These are phyloP conservation scores for Aspergillus carlsbadensis DNA, from an alignment of 495 filamentous ascomycete species.

Conservation along the genomic window DNA sequence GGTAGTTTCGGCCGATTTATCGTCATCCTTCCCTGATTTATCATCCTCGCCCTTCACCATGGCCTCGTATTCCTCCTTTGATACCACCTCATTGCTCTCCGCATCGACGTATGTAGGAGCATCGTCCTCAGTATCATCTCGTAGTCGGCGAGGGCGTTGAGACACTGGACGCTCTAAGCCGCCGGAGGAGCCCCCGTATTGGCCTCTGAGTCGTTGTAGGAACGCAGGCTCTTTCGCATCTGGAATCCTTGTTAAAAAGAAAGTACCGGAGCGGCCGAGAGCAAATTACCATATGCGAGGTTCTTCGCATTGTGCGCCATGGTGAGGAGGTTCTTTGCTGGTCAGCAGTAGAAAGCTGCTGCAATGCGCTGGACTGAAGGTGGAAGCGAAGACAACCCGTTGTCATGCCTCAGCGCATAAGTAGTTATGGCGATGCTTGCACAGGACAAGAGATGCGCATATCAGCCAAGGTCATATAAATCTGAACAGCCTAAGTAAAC, in stretches of 20 bases:
- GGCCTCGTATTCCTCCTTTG: slow-evolving; percentile 48
- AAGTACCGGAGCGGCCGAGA: neutral
- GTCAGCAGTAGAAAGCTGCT: neutral
- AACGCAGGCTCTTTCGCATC: slow-evolving; percentile 50
- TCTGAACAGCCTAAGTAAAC: neutral
- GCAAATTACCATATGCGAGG: slow-evolving; percentile 50
- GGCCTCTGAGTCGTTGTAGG: slow-evolving; percentile 43
- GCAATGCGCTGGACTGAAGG: neutral
- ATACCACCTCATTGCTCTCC: slow-evolving; percentile 46
- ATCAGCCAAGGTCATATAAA: neutral
- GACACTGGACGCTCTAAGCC: slow-evolving; percentile 42
- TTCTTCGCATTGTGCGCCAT: slow-evolving; percentile 51
- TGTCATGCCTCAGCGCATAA: slow-evolving; percentile 1
- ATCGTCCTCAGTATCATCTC: slow-evolving; percentile 41
- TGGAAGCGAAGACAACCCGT: neutral
- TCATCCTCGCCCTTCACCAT: slow-evolving; percentile 28
- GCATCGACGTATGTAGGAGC: slow-evolving; percentile 51
- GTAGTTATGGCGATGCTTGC: neutral
- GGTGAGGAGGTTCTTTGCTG: slow-evolving; percentile 2
- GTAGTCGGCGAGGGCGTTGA: slow-evolving; percentile 38
- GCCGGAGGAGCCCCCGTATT: slow-evolving; percentile 38
- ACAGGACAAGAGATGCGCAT: neutral
- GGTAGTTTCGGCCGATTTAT: slow-evolving; percentile 6
- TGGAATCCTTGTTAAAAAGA: slow-evolving; percentile 12
- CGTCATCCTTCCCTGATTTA: slow-evolving; percentile 12